A percentile compares a stretch with the other conserved stretches of the same genome.
These are phyloP conservation scores for Nemania sp. DNA, from an alignment of 2,329 filamentous ascomycete species.

Conservation along the genomic window DNA sequence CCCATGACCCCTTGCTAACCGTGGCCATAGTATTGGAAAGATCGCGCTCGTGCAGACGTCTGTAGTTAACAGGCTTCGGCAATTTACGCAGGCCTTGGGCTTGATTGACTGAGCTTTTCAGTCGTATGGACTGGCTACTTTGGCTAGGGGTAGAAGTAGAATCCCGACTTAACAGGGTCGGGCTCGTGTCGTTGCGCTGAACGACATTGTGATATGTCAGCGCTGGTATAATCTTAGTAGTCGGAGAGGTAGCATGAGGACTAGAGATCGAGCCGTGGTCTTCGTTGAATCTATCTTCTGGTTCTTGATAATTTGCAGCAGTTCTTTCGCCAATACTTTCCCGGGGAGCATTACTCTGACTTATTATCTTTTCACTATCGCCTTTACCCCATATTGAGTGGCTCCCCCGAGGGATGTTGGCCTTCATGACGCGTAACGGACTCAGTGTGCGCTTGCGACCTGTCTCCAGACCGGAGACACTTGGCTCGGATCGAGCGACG, in stretches of 20 bases:
- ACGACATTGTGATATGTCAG: not conserved
- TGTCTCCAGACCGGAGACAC: not conserved
- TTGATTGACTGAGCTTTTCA: constrained; percentile 19
- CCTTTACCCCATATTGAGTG: not conserved
- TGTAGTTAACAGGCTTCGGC: not conserved
- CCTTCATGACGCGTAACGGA: no score
- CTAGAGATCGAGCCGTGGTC: not conserved
- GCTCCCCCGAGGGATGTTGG: not conserved
- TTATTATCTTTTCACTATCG: not conserved
- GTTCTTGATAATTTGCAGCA: not conserved
- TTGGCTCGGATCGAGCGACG: not conserved
- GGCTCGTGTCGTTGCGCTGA: not conserved
- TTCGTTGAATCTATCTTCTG: not conserved
- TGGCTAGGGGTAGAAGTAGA: not conserved
- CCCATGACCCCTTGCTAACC: not conserved
- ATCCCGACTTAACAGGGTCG: not conserved
- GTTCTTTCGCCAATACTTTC: not conserved
- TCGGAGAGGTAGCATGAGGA: not conserved
- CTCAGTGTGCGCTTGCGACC: not conserved
- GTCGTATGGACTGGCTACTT: constrained; percentile 2
- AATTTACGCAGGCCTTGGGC: constrained; percentile 5
- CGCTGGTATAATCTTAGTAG: not conserved
- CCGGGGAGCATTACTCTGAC: not conserved
- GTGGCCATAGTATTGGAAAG: not conserved
- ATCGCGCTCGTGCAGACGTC: not conserved